These are phyloP conservation scores for Lyophyllum atratum DNA, from an alignment of 768 basidiomycete species.

Conservation along the genomic window DNA sequence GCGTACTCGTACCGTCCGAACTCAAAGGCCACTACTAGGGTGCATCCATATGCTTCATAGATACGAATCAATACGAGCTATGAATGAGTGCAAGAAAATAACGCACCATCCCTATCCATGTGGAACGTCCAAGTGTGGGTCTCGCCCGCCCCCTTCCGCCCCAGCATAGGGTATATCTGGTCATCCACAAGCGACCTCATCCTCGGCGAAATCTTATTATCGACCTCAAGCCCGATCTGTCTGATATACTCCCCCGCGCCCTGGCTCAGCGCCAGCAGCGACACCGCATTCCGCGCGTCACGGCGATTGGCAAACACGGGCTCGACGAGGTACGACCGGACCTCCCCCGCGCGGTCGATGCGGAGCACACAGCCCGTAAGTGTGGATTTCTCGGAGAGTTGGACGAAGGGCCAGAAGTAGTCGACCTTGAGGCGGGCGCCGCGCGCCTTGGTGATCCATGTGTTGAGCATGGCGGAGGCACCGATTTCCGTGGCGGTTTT, in stretches of 20 bases:
- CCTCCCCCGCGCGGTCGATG: conserved; percentile 52
- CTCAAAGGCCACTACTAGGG: conserved; percentile 44
- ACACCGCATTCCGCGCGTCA: conserved; percentile 73
- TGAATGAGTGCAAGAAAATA: not conserved
- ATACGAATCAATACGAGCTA: not conserved
- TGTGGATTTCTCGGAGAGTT: conserved; percentile 2
- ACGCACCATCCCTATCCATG: conserved; percentile 54
- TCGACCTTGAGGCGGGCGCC: conserved; percentile 45
- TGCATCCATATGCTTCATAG: conserved; percentile 55
- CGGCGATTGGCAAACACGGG: conserved; percentile 56
- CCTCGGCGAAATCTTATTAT: conserved; percentile 45
- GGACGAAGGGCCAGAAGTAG: conserved; percentile 30
- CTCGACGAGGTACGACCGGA: conserved; percentile 64
- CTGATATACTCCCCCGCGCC: conserved; percentile 61
- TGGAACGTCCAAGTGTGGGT: conserved; percentile 41
- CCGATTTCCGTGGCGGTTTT: conserved; percentile 53
- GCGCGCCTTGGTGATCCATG: conserved; percentile 48
- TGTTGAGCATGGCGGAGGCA: conserved; percentile 55
- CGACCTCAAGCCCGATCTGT: conserved; percentile 39
- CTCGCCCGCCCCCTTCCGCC: conserved; percentile 38
- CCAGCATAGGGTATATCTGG: conserved; percentile 46
- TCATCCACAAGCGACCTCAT: conserved; percentile 47
- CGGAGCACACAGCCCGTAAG: conserved; percentile 57
- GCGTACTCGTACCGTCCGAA: conserved; percentile 39
- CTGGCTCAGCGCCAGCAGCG: conserved; percentile 63